Evolutionary conservation across 2,329 filamentous ascomycete species (phyloP), one percentile per base, ranked within the genome.

Genomic region (Calonectria pseudoturangicola): DNA sequence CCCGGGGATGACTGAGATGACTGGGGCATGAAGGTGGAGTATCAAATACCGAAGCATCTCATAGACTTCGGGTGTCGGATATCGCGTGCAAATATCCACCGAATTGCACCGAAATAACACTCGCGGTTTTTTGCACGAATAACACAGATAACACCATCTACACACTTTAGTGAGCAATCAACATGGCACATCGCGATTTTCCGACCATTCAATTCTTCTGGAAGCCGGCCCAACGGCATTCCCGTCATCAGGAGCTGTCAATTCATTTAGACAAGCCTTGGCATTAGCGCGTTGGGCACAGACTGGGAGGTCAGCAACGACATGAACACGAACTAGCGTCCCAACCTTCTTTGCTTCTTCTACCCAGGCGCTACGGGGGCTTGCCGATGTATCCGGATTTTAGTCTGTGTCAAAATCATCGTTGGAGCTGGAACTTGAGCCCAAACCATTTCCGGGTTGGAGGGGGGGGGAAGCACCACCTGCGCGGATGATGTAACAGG

Each of bases 261-360:
- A 41, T 60, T 27, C 33, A 41, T 25, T 27, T 18, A 21, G 7
- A 60, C 54, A 21, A 60, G 25, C 21, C n/a, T 36, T 25, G 25
- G 7, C 36, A 18, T 15, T 41, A 41, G 54, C 36, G 54, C 13
- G 8, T 39, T 60, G 18, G 27, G 54, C 54, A 60, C 54, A 60
- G 54, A 60, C 54, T 60, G 21, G 21, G 33, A 15, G 9, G 9
- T 9, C 18, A 48, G 21, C 10, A 3, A 12, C 18, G 9, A 21
- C 8, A 43, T 15, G 41, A 21, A 21, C 45, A n/a, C 16, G 54
- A 58, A 36, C 21, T 15, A 60, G 9, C 33, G 3, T 41, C 36
- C 54, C 54, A 60, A 9, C 33, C 54, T 60, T 60, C 54, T 60
- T 60, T 41, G 39, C 54, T 60, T 60, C 54, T 60, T 60, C 54